Percentiles rank a stretch among this genome's conserved stretches.
phyloP scores from a whole-genome alignment of 1,139 yeast genomes.

The Taphrina flavorubra region DNA sequence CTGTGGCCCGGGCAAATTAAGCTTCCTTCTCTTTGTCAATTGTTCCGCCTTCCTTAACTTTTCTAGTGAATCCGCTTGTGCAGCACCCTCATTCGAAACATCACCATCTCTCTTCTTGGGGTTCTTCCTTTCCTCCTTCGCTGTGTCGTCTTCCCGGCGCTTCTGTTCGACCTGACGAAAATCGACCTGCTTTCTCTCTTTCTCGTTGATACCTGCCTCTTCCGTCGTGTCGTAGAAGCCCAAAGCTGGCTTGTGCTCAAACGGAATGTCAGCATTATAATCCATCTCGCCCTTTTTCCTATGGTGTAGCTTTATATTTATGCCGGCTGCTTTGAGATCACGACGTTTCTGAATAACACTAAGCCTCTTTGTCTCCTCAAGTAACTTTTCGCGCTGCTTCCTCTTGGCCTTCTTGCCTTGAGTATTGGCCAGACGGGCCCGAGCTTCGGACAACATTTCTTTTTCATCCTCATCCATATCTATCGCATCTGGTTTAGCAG shows the following conservation, averaged over 20 bases:
- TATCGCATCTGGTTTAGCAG: conserved; percentile 79
- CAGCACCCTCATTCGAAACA: conserved; percentile 49
- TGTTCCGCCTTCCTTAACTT: conserved; percentile 53
- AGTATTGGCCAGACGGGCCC: conserved; percentile 87
- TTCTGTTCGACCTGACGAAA: conserved; percentile 59
- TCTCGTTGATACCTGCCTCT: conserved; percentile 54
- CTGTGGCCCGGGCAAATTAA: conserved; percentile 63
- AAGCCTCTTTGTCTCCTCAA: conserved; percentile 73
- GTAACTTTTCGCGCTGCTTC: conserved; percentile 81
- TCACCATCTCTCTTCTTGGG: conserved; percentile 51
- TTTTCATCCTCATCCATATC: conserved; percentile 85
- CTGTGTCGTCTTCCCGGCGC: conserved; percentile 55
- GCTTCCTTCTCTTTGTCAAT: conserved; percentile 59
- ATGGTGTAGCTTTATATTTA: conserved; percentile 54
- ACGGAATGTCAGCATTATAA: conserved; percentile 81
- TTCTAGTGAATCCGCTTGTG: conserved; percentile 54
- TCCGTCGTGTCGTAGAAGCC: conserved; percentile 73
- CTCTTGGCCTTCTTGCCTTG: conserved; percentile 95
- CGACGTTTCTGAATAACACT: conserved; percentile 81
- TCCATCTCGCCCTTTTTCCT: conserved; percentile 67
- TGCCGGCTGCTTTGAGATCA: conserved; percentile 85
- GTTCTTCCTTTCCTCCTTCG: conserved; percentile 49
- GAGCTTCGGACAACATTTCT: conserved; percentile 93
- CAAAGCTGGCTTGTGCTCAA: conserved; percentile 70
- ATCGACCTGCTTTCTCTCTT: conserved; percentile 57